phyloP scores from a whole-genome alignment of 2,329 filamentous ascomycete genomes.

The Plenodomus biglobosus region DNA sequence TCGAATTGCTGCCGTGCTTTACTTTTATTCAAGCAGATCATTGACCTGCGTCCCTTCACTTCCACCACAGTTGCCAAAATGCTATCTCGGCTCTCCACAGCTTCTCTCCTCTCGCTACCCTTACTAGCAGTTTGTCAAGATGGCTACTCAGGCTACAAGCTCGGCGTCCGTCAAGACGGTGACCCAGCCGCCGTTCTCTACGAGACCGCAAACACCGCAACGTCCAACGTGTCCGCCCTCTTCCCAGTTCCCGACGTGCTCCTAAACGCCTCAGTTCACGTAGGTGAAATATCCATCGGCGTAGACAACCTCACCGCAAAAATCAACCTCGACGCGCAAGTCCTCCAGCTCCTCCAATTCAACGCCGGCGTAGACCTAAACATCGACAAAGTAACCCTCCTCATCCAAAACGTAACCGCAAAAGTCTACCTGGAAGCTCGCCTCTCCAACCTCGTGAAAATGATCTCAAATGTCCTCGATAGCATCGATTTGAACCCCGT shows the following conservation, averaged over 20 bases:
- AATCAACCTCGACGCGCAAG: constrained; percentile 62
- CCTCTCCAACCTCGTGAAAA: constrained; percentile 60
- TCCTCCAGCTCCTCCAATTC: constrained; percentile 61
- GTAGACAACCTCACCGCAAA: constrained; percentile 63
- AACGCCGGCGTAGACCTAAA: constrained; percentile 62
- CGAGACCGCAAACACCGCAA: constrained; percentile 56
- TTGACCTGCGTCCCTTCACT: constrained; percentile 30
- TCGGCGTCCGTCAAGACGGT: constrained; percentile 51
- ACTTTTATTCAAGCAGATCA: no score
- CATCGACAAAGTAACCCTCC: constrained; percentile 59
- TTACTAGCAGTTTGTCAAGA: constrained; percentile 38
- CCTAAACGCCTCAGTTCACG: constrained; percentile 60
- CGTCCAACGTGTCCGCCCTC: constrained; percentile 45
- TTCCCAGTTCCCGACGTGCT: constrained; percentile 59
- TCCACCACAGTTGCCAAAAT: constrained; percentile 18
- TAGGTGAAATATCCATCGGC: constrained; percentile 61
- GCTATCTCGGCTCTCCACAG: constrained; percentile 26
- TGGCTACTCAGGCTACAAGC: constrained; percentile 58
- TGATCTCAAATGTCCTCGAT: constrained; percentile 61
- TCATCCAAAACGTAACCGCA: constrained; percentile 61
- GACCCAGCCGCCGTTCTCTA: constrained; percentile 56
- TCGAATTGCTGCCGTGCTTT: no score
- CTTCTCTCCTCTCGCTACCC: constrained; percentile 38
- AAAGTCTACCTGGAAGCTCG: constrained; percentile 62
- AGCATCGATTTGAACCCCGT: constrained; percentile 64